These are phyloP conservation scores for Gyromitra esculenta DNA, from an alignment of 2,329 filamentous ascomycete species.

Conservation along the genomic window DNA sequence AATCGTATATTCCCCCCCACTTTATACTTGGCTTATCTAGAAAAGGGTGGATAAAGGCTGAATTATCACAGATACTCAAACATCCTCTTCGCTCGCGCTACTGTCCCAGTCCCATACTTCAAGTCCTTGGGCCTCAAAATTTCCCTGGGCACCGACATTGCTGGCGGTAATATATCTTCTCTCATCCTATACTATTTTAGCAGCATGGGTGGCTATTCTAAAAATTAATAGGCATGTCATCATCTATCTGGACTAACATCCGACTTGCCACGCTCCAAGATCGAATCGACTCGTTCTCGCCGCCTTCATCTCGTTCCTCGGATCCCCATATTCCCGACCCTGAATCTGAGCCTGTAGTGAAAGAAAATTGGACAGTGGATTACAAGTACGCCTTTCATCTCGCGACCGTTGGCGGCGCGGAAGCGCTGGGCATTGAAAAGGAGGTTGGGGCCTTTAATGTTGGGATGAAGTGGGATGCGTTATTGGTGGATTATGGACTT, in stretches of 20 bases:
- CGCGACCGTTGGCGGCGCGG: constrained; percentile 56
- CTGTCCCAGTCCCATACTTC: constrained; percentile 55
- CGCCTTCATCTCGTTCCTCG: constrained; percentile 9
- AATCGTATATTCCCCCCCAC: neutral
- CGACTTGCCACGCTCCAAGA: constrained; percentile 56
- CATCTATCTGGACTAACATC: constrained; percentile 54
- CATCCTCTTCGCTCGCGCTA: constrained; percentile 57
- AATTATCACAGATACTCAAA: constrained; percentile 53
- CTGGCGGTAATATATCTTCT: constrained; percentile 45
- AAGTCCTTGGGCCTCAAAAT: constrained; percentile 53
- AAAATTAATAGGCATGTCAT: constrained; percentile 34
- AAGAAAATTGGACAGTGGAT: constrained; percentile 53
- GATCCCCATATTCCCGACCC: constrained; percentile 1
- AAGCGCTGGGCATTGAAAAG: constrained; percentile 53
- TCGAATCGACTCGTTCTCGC: constrained; percentile 54
- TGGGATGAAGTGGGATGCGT: constrained; percentile 56
- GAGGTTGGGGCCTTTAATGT: constrained; percentile 55
- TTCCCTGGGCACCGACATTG: constrained; percentile 56
- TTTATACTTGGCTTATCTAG: neutral
- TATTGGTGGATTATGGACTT: constrained; percentile 52
- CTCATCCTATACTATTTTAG: neutral
- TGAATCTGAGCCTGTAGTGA: neutral
- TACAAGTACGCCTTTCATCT: constrained; percentile 56
- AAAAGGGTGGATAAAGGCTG: neutral
- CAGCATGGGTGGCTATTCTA: neutral